Evolutionary conservation across 805 yeast species (phyloP), one percentile per base, ranked within the genome.

Genomic region (Candida anglica): DNA sequence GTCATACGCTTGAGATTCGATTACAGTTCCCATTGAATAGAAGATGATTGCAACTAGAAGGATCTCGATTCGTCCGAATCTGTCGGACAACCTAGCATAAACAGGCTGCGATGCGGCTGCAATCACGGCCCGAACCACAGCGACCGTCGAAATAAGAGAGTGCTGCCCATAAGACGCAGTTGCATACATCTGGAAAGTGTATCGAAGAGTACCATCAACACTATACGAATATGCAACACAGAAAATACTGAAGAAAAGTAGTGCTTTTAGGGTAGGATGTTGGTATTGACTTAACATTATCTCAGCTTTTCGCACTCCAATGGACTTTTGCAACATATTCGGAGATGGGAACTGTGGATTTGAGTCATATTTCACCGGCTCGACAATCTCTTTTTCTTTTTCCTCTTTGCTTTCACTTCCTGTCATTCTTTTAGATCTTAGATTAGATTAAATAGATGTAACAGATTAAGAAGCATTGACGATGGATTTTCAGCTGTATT

Each of bases 291-390:
- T 62, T 14, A 75, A 63, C 41, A 76, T 63, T 19, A 77, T 60
- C 50, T 81, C 85, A 15, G 73, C 67, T 42, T 72, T 75, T 36
- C 71, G 53, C 20, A 81, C 77, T 42, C 85, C 86, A 35, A 69
- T 53, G 15, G 72, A 63, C 42, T 50, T 58, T 33, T 30, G 10
- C 23, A 21, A 21, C 9, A 21, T 11, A 21, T n/a, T 15, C 5
- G 20, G 20, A 14, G n/a, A n/a, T n/a, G n/a, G n/a, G n/a, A n/a
- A n/a, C n/a, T n/a, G n/a, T n/a, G n/a, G n/a, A n/a, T n/a, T n/a
- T n/a, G 9, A n/a, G n/a, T n/a, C n/a, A n/a, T n/a, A n/a, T n/a
- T n/a, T n/a, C n/a, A n/a, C n/a, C n/a, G n/a, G n/a, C n/a, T n/a
- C n/a, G n/a, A n/a, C n/a, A n/a, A n/a, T n/a, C n/a, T n/a, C n/a